Evolutionary conservation across 2,329 filamentous ascomycete species (phyloP), one percentile per base, ranked within the genome.

Genomic region (Fusarium xylarioides): DNA sequence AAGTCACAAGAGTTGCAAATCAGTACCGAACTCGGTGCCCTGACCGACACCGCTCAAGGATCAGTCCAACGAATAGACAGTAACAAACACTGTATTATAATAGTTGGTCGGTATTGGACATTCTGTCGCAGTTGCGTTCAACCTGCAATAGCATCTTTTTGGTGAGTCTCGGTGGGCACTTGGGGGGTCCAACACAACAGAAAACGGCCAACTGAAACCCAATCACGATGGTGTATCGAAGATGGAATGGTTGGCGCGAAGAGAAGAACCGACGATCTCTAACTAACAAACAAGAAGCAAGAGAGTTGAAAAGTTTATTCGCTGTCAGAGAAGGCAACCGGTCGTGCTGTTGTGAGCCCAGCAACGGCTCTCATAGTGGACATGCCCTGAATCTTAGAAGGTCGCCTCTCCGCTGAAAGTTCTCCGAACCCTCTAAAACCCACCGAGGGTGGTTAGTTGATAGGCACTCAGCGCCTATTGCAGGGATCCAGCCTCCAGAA

Each of bases 31-130:
- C 59, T 68, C 49, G 71, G 71, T 47, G 42, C 47, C 16, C 43
- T 65, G 71, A 74, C 63, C 67, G 67, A 74, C 71, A 71, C 67
- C 55, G 67, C 71, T 74, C 63, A 55, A 52, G 67, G 67, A 19
- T 56, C 32, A 38, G 43, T 37, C n/a, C 21, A 30, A 47, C 42
- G 34, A 54, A 57, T 34, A 63, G 44, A 71, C 69, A 71, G 69
- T 71, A 15, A 30, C 1, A 43, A 23, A 35, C 70, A 73, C 71
- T 73, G 71, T 73, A 70, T 58, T 44, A 52, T 60, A 64, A 63
- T 37, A 32, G 38, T 23, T 40, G 42, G 35, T 16, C 44, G 52
- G 32, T 52, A 47, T 61, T 64, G n/a, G 54, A 37, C n/a, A 59
- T 65, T 68, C 28, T 71, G 69, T 68, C 35, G 54, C 64, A 65